Percentiles rank a stretch among this genome's conserved stretches.
phyloP scores from a whole-genome alignment of 2,329 filamentous ascomycete genomes.

The Hymenoscyphus repandus region DNA sequence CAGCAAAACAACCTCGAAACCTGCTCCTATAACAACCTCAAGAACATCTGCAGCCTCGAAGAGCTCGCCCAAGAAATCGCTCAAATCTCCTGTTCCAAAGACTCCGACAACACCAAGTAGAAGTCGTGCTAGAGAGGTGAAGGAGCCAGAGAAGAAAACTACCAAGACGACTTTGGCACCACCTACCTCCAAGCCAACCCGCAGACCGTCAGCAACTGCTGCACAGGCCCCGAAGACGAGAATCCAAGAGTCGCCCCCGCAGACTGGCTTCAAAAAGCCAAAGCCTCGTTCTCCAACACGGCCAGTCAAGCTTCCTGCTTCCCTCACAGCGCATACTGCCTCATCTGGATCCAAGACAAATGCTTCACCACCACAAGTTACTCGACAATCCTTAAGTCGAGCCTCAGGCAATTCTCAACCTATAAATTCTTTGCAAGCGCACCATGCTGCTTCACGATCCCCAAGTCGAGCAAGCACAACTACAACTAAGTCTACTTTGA shows the following conservation, averaged over 20 bases:
- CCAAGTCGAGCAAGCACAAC: conserved; percentile 24
- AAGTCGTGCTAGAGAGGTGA: conserved; percentile 17
- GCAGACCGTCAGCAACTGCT: conserved; percentile 20
- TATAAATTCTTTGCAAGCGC: conserved; percentile 24
- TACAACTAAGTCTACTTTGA: conserved; percentile 15
- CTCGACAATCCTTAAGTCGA: conserved; percentile 39
- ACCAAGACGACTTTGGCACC: conserved; percentile 15
- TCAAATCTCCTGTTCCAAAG: conserved; percentile 33
- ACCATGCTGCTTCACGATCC: conserved; percentile 31
- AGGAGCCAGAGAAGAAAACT: conserved; percentile 8
- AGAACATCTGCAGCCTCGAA: conserved; percentile 24
- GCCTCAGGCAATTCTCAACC: conserved; percentile 34
- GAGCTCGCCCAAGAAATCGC: conserved; percentile 24
- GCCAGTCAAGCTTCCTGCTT: conserved; percentile 60
- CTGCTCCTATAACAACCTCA: conserved; percentile 23
- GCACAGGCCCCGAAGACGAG: conserved; percentile 22
- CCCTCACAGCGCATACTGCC: conserved; percentile 64
- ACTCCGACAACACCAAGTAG: conserved; percentile 33
- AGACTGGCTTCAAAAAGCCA: conserved; percentile 45
- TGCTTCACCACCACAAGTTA: conserved; percentile 27
- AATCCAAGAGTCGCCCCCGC: conserved; percentile 26
- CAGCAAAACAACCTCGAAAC: conserved; percentile 14
- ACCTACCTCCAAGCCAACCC: conserved; percentile 16
- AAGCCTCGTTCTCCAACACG: conserved; percentile 65
- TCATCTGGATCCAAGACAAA: conserved; percentile 61